Conservation (phyloP, 257 asterid species). For the Rauvolfia tetraphylla region DNA sequence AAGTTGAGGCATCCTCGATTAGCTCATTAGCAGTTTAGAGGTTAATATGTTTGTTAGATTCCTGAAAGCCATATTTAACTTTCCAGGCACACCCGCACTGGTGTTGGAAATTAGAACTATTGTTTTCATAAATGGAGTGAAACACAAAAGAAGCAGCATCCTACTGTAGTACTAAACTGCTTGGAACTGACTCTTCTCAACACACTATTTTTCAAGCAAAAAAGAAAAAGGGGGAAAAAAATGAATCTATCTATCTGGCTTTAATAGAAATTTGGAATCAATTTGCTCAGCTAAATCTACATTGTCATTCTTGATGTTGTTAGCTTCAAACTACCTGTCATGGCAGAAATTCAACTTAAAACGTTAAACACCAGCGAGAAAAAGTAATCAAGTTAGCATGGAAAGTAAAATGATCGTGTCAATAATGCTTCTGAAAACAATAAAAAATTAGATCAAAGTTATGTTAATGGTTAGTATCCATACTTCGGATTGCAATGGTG, state of each 20-base stretch:
- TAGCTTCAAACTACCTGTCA: conserved; percentile 59
- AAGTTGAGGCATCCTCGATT: not conserved
- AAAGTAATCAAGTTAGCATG: conserved; percentile 38
- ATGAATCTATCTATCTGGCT: conserved; percentile 15
- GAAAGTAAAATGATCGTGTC: conserved; percentile 27
- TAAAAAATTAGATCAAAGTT: conserved; percentile 72
- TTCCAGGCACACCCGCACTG: not conserved
- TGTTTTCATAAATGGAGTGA: not conserved
- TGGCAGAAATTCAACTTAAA: conserved; percentile 32
- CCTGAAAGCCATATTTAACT: conserved; percentile 1
- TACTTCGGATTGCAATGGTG: conserved; percentile 99
- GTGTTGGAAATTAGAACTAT: not conserved
- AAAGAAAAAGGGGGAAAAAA: conserved; percentile 15
- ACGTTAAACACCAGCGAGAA: conserved; percentile 23
- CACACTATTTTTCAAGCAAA: conserved; percentile 8
- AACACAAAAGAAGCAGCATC: not conserved
- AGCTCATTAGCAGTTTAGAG: conserved; percentile 2
- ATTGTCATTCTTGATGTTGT: conserved; percentile 37
- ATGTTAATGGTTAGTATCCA: conserved; percentile 98
- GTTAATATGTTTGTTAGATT: conserved; percentile 6
- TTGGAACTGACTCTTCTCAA: not conserved
- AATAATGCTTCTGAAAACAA: conserved; percentile 41
- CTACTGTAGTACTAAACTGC: not conserved
- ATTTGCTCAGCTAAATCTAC: conserved; percentile 28
- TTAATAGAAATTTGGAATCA: conserved; percentile 7